Evolutionary conservation across 306 rosid genomes (phyloP), one percentile per base, ranked within the genome.

Genomic region (Mimosa pudica): DNA sequence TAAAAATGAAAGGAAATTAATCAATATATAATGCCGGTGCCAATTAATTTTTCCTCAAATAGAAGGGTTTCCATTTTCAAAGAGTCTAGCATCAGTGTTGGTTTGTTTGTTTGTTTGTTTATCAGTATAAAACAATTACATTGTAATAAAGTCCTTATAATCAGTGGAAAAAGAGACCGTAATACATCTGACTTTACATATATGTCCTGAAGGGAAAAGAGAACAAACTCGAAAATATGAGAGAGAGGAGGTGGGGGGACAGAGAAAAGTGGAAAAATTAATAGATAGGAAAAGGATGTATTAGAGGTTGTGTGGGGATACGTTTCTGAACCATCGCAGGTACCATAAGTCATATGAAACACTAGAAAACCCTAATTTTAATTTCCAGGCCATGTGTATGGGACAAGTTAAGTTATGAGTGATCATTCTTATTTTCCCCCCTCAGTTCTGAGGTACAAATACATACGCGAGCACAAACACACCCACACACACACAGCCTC

Each of bases 371-470:
- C 78, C 73, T 77, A 76, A 64, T 83, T 79, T 24, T 24, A 24
- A 24, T 24, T 24, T 24, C 30, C 30, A 24, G 30, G 30, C 71
- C 90, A 87, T 87, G 67, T 77, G 84, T 79, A 79, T 64, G 88
- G 72, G 88, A 71, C 82, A 85, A 79, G 38, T 18, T 41, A 0
- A 14, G 20, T 52, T 54, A 24, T 69, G 82, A 77, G 84, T 88
- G 84, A 90, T 84, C 73, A 83, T 78, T 82, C 42, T 24, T 49
- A 1, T 73, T 38, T 38, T 38, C 5, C 42, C 5, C 42, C 67
- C 47, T 69, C 38, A 41, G 84, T 81, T 79, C 69, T 87, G 85
- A 7, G 68, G 89, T 79, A 80, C 86, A 11, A 73, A 82, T 85
- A 17, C 73, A 82, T 60, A 55, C 8, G 54, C 77, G 62, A 32